Percentiles rank a stretch among this genome's conserved stretches.
These are phyloP conservation scores for Groenewaldozyma tartarivorans DNA, from an alignment of 805 yeast genomes.

Conservation along the genomic window DNA sequence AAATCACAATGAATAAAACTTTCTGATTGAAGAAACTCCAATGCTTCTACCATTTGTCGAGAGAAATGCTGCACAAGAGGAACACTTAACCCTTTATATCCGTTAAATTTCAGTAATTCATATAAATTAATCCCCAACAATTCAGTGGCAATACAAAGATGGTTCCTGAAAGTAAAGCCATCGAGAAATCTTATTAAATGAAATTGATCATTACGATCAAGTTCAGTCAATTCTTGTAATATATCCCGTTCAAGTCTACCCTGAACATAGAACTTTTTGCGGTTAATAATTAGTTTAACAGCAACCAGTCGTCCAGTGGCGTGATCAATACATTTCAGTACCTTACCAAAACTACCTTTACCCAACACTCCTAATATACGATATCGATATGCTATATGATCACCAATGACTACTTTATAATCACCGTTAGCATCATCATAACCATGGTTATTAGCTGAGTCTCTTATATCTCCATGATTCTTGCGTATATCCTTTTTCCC, in stretches of 20 bases:
- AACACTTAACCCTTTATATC: constrained; percentile 27
- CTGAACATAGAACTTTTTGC: constrained; percentile 64
- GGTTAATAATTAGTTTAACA: constrained; percentile 65
- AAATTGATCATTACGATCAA: constrained; percentile 25
- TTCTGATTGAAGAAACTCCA: constrained; percentile 47
- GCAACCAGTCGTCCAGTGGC: constrained; percentile 53
- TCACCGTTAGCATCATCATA: constrained; percentile 65
- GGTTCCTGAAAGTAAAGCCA: constrained; percentile 73
- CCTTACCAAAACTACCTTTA: constrained; percentile 77
- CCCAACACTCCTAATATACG: constrained; percentile 55
- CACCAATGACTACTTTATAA: constrained; percentile 45
- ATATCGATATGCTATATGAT: constrained; percentile 70
- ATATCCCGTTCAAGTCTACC: constrained; percentile 69
- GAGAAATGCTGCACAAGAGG: constrained; percentile 34
- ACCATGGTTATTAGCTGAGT: constrained; percentile 43
- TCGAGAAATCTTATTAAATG: constrained; percentile 48
- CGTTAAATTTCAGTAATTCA: constrained; percentile 37
- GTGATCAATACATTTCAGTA: constrained; percentile 59
- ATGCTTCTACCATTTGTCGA: constrained; percentile 47
- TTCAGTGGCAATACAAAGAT: constrained; percentile 74
- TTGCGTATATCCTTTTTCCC: constrained; percentile 29
- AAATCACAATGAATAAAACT: constrained; percentile 73
- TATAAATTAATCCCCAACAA: constrained; percentile 57
- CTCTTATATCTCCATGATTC: constrained; percentile 16
- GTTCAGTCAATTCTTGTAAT: constrained; percentile 38